These are phyloP conservation scores for Candida tetrigidarum DNA, from an alignment of 1,139 yeast species.

Conservation along the genomic window DNA sequence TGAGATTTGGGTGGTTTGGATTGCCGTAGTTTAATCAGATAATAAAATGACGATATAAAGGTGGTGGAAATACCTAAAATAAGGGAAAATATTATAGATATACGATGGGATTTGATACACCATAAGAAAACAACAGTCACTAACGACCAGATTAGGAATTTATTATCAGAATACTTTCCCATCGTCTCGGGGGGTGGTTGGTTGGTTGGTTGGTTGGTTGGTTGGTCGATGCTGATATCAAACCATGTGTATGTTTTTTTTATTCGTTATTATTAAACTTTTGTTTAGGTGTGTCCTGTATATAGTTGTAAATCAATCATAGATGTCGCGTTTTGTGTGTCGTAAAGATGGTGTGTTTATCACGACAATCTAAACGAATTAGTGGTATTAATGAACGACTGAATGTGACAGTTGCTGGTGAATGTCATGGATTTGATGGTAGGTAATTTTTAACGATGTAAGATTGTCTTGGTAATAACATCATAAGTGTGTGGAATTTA, in stretches of 20 bases:
- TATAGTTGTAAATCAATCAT: not conserved
- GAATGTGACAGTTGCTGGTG: no score
- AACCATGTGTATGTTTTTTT: not conserved
- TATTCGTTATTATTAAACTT: not conserved
- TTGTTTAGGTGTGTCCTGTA: not conserved
- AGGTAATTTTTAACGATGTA: no score
- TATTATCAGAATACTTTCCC: not conserved
- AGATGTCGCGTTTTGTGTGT: not conserved
- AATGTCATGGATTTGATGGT: no score
- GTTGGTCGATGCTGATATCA: not conserved
- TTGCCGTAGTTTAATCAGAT: conserved; percentile 13
- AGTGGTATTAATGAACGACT: not conserved
- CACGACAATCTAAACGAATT: not conserved
- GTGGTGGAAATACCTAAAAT: not conserved
- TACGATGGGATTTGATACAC: conserved; percentile 1
- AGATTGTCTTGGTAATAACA: no score
- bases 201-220: not conserved
- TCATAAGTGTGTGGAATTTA: no score
- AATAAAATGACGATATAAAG: not conserved
- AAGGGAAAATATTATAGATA: not conserved
- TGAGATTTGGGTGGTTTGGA: conserved; percentile 10
- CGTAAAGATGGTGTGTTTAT: no score
- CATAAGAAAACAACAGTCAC: not conserved
- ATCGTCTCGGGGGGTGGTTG: not conserved
- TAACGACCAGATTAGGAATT: not conserved